Evolutionary conservation across 1,139 yeast genomes (phyloP).

Genomic region (Kodamaea derodonti): DNA sequence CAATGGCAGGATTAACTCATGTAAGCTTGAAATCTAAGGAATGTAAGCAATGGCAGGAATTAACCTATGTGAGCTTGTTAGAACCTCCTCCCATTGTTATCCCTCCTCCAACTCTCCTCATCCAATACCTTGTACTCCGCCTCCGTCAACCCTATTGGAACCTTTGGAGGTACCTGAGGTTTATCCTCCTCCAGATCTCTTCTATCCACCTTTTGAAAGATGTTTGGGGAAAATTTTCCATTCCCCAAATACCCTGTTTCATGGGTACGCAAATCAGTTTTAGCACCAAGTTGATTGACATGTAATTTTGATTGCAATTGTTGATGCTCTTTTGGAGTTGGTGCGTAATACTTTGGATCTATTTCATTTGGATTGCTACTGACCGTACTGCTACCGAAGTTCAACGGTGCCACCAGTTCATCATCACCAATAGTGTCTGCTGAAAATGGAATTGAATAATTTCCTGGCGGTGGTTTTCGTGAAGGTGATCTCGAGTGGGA

Average conservation of each 20-base stretch:
- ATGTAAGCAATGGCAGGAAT: too few species aligned
- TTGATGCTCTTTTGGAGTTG: constrained; percentile 41
- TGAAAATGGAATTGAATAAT: constrained; percentile 33
- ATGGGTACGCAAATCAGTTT: constrained; percentile 14
- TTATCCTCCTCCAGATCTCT: constrained; percentile 31
- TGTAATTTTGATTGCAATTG: constrained; percentile 5
- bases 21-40: too few species aligned
- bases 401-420: constrained; percentile 18
- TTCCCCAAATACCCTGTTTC: constrained; percentile 24
- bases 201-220: constrained; percentile 23
- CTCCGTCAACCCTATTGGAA: constrained; percentile 48
- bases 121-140: constrained; percentile 46
- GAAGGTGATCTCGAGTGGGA: constrained; percentile 13
- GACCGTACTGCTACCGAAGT: constrained; percentile 1
- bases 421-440: constrained; percentile 44
- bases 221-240: constrained; percentile 39
- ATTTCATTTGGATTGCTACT: constrained; percentile 30
- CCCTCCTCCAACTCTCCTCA: constrained; percentile 38
- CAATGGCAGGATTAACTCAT: too few species aligned
- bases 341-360: constrained; percentile 45
- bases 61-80: too few species aligned
- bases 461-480: constrained; percentile 19
- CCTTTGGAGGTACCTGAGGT: constrained; percentile 51
- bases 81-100: constrained; percentile 34
- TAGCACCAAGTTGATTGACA: constrained; percentile 2